Evolutionary conservation across 2,329 filamentous ascomycete genomes (phyloP).

Genomic region (Lasiodiplodia gonubiensis): DNA sequence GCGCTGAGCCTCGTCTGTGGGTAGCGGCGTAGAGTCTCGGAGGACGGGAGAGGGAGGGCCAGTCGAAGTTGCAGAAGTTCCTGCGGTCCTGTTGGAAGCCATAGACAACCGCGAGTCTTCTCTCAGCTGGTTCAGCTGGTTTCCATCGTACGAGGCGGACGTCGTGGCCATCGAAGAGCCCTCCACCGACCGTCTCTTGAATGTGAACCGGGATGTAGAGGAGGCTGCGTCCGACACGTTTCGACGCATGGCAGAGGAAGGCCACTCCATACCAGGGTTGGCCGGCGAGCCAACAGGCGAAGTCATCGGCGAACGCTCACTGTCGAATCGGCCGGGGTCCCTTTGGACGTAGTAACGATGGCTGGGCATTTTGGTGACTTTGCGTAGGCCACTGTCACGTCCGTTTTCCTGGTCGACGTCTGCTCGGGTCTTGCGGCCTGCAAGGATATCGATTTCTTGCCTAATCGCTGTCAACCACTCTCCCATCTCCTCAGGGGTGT

Average conservation of each 20-base stretch:
- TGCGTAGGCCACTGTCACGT: constrained; percentile 31
- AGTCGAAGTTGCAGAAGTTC: constrained; percentile 45
- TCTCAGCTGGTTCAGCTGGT: constrained; percentile 45
- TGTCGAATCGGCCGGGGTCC: constrained; percentile 41
- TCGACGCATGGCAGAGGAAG: constrained; percentile 37
- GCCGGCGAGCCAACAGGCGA: constrained; percentile 42
- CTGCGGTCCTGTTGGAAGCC: constrained; percentile 45
- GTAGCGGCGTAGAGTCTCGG: constrained; percentile 37
- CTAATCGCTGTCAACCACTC: constrained; percentile 73
- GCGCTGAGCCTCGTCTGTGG: constrained; percentile 36
- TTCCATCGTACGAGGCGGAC: constrained; percentile 42
- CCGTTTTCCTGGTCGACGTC: constrained; percentile 38
- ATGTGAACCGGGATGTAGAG: constrained; percentile 37
- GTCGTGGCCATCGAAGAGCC: constrained; percentile 44
- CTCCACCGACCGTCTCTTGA: constrained; percentile 42
- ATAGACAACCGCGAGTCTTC: constrained; percentile 46
- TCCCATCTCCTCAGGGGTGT: constrained; percentile 76
- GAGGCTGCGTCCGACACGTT: constrained; percentile 40
- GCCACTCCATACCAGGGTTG: constrained; percentile 42
- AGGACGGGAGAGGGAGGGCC: constrained; percentile 42
- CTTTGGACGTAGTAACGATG: constrained; percentile 47
- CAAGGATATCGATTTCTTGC: constrained; percentile 71
- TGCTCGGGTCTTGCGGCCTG: constrained; percentile 63
- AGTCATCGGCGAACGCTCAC: constrained; percentile 32
- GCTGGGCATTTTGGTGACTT: constrained; percentile 39